Base-by-base conservation (phyloP, 1,284 basidiomycete species). In the Gymnopus androsaceus region DNA sequence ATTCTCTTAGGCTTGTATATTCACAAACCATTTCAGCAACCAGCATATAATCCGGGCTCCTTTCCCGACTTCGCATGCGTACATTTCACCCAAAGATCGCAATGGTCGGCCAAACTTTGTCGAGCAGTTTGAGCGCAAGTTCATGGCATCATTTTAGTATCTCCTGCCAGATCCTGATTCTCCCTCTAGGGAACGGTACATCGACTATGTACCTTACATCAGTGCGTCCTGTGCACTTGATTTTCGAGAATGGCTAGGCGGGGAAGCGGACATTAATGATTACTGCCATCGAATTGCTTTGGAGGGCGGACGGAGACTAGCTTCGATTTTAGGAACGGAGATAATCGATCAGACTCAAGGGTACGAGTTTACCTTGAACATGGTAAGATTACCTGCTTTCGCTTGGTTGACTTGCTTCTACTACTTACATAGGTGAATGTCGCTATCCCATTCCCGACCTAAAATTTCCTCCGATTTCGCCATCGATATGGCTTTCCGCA, bases 161-260 rank as follows among this genome's bases (percentile, higher is more conserved):
- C 41, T 28, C 30, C 46, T n/a, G n/a, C n/a, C n/a, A n/a, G n/a
- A n/a, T n/a, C n/a, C 25, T 42, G 14, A 27, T 12, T 42, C 27
- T 14, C 28, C 37, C 14, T 51, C 14, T 28, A 91, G 89, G 85
- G 86, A 87, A 79, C n/a, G 87, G 85, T 41, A 88, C 88, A 76
- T 80, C 19, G 88, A 92, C 61, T 77, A 74, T 40, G 67, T 77
- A 0, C 77, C 82, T 0, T 80, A 70, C 51, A 66, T 90, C 11
- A 85, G 80, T 46, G 74, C 89, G 14, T 64, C 66, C 3, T 72
- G 79, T 59, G 92, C 93, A 0, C 68, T 95, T 8, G 80, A 87
- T 42, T 95, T 94, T 73, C 81, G 94, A 25, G 66, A 83, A 49
- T 88, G 84, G 81, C 75, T 95, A 19, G 94, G 94, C 1, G 94